Evolutionary conservation across 345 rosid species (phyloP), one percentile per base, ranked within the genome.

Genomic region (Citrus sp.): DNA sequence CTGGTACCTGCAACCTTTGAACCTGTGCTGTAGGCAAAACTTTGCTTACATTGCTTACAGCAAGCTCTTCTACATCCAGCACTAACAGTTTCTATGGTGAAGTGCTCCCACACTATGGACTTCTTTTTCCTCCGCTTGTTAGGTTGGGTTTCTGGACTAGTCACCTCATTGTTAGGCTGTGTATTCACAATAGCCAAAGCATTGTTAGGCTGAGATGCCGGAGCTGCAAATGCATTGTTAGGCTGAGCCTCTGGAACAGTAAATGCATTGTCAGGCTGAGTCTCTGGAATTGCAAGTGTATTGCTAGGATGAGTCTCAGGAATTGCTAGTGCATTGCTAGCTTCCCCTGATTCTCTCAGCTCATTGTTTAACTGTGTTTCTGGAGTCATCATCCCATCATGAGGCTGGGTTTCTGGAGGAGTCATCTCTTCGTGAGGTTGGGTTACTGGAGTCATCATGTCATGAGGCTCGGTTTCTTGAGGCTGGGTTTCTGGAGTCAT

Each of bases 11-110:
- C 97, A 6, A 95, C 99, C 82, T 95, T 93, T 1, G 92, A 83
- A 72, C 99, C 99, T 2, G 91, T 92, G 85, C 99, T 93, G 72
- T 95, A 95, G n/a, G 98, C 98, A 87, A 95, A 95, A 81, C 96
- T 95, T 85, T 93, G 97, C 77, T 90, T 95, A 92, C 99, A 95
- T 73, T 87, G 94, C 72, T 93, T 95, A 86, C 99, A 95, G 80
- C 82, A 88, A 46, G 97, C 99, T 77, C 99, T 89, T 84, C 96
- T 89, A 82, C 94, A 88, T 66, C 87, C 92, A 4, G 95, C 80
- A 60, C 95, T 85, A 1, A 94, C 92, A 2, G 70, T 75, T 83
- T 93, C 92, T 37, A 95, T 89, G 2, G 98, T 92, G 82, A 95
- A 95, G 81, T 92, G 88, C 51, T 95, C 99, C 98, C 98, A 95